Base-by-base conservation (phyloP, 371 early-diverging fungal genomes). In the Mucor mucedo region DNA sequence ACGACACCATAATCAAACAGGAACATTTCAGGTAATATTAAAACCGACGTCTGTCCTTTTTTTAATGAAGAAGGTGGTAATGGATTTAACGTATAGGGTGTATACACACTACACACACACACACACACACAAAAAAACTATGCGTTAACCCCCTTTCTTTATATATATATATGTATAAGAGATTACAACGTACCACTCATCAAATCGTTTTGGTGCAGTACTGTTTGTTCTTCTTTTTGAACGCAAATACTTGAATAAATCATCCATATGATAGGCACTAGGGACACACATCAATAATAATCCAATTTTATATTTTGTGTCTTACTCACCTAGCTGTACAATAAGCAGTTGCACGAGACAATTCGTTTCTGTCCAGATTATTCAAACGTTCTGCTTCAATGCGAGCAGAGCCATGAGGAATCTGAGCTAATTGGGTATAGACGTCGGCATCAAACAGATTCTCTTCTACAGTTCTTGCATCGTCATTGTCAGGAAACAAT, bases 1-100 rank as follows among this genome's bases (percentile, higher is more conserved):
- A 93, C 88, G 2, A 96, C 97, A 39, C 98, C 96, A 65, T 96
- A 96, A 69, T 96, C 96, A 70, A 96, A 97, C 52, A 91, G 75
- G 60, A 93, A 93, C 56, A 93, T 80, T 68, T 93, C 92, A 32
- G 86, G 76, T 58, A 82, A 54, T 69, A 21, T 21, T 21, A 21
- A 21, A 21, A 21, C 21, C 21, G 21, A 21, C 21, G 21, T 21
- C 21, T 21, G 21, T 21, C 21, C 21, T 21, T 21, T 21, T 21
- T 21, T 21, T 21, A 21, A 21, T 21, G 21, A 21, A 21, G 21
- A 21, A 21, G 21, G 21, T 21, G 21, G 21, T 21, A 21, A 21
- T 21, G 21, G 21, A 21, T 21, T 21, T 21, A 21, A 21, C 32
- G 79, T 65, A 69, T 76, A 82, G 16, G 77, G 77, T n/a, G 82